A percentile compares a stretch with the other conserved stretches of the same genome.
These are phyloP conservation scores for Microstegium vimineum DNA, from an alignment of 176 grass and related monocot genomes.

Conservation along the genomic window DNA sequence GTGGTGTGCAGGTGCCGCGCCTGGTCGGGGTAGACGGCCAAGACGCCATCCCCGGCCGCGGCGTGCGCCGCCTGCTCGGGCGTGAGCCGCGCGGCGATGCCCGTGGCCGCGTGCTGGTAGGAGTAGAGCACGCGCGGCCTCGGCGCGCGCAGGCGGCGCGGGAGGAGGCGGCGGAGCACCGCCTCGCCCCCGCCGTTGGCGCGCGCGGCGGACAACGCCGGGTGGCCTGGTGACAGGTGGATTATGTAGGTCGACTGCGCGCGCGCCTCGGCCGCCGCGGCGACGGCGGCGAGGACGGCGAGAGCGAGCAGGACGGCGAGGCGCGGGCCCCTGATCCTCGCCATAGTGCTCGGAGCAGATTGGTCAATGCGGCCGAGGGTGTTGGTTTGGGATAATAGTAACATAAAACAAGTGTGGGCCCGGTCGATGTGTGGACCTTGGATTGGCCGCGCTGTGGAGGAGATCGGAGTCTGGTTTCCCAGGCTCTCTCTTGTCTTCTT, in stretches of 20 bases:
- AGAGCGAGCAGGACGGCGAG: constrained; percentile 11
- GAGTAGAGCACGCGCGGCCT: constrained; percentile 19
- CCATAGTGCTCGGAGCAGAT: constrained; percentile 32
- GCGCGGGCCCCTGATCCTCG: background rate
- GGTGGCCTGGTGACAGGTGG: constrained; percentile 27
- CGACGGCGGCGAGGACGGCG: background rate
- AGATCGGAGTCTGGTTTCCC: background rate
- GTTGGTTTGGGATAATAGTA: background rate
- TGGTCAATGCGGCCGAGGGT: background rate
- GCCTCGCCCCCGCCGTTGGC: background rate
- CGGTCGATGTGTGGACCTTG: background rate
- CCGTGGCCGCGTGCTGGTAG: constrained; percentile 47
- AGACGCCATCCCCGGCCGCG: constrained; percentile 33
- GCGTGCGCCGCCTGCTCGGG: constrained; percentile 24
- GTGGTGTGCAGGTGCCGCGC: constrained; percentile 62
- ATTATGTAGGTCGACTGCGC: constrained; percentile 46
- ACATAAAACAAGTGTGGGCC: background rate
- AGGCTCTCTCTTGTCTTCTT: background rate
- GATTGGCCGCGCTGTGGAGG: background rate
- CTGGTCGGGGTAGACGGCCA: constrained; percentile 58
- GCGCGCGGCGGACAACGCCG: background rate
- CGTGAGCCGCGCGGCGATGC: constrained; percentile 58
- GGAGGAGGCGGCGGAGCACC: constrained; percentile 29
- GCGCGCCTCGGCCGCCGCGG: too few species aligned
- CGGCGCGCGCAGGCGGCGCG: constrained; percentile 28